Evolutionary conservation across 176 grass and related monocot species (phyloP), one percentile per base, ranked within the genome.

Genomic region (Aegilops sharonensis): DNA sequence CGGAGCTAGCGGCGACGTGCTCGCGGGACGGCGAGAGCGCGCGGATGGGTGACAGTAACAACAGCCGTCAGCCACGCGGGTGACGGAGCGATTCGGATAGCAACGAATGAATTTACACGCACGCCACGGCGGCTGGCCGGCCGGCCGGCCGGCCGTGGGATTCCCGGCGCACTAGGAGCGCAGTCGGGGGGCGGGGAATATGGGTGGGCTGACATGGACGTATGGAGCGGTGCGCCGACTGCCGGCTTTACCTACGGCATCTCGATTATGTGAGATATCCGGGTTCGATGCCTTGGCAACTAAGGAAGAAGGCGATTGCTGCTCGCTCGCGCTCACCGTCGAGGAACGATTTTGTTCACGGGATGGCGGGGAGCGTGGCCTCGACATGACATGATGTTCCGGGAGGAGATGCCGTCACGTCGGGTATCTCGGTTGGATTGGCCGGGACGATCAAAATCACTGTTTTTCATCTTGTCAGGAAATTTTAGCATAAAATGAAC

Each of bases 261-360:
- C 31, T 56, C 57, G 20, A 85, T 78, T 47, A 29, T 5, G 20
- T 50, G 43, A 47, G 43, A 48, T 13, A 21, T 59, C 25, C 65
- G 27, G 48, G 70, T 77, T 57, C 39, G 64, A 77, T 82, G 81
- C 88, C 78, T 82, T 90, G 67, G 67, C 18, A 43, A 59, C 74
- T 48, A 43, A 72, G 61, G 71, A 69, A 57, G 80, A 48, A 36
- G 40, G 18, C 23, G 62, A 67, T 60, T 24, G 72, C 43, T 88
- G 12, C 35, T 39, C 32, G 35, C 34, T 39, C 54, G 54, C 6
- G 35, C 34, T 39, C 54, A 18, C 6, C 65, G 71, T 75, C n/a
- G 30, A 40, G 59, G 86, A 82, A 34, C 57, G 83, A 85, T 47
- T 75, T 75, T 81, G 68, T 89, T 89, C 82, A 85, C 56, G 69